phyloP scores from a whole-genome alignment of 1,284 basidiomycete genomes.

The Tylopilus orsonianus region DNA sequence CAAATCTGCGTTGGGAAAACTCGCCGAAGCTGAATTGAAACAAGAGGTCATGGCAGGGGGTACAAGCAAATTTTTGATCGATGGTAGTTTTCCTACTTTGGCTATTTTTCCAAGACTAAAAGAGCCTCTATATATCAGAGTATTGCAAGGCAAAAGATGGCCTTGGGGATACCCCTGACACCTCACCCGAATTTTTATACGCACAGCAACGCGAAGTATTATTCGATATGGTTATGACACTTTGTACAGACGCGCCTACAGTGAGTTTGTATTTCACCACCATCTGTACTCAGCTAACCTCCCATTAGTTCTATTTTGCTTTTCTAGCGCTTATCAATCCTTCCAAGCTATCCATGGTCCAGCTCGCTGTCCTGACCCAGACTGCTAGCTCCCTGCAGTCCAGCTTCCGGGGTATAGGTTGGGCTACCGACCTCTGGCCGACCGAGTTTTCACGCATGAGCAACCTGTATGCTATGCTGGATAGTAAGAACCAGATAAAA shows the following conservation, averaged over 20 bases:
- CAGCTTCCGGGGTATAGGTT: slow-evolving; percentile 17
- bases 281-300: neutral
- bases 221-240: slow-evolving; percentile 15
- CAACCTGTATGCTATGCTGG: slow-evolving; percentile 20
- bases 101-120: too few species aligned
- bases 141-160: slow-evolving; percentile 33
- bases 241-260: slow-evolving; percentile 32
- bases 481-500: slow-evolving; percentile 19
- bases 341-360: slow-evolving; percentile 35
- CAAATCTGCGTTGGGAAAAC: slow-evolving; percentile 32
- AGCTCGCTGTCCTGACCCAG: slow-evolving; percentile 36
- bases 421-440: slow-evolving; percentile 11
- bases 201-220: slow-evolving; percentile 9
- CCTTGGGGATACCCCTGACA: too few species aligned
- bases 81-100: too few species aligned
- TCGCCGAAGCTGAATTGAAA: too few species aligned
- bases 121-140: slow-evolving; percentile 32
- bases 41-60: slow-evolving; percentile 38
- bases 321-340: slow-evolving; percentile 34
- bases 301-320: slow-evolving; percentile 36
- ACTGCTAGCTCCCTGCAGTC: slow-evolving; percentile 26
- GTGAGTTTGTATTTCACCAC: slow-evolving; percentile 15
- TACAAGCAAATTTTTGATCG: too few species aligned
- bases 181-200: slow-evolving; percentile 24
- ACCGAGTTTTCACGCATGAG: slow-evolving; percentile 13